A percentile compares a stretch with the other conserved stretches of the same genome.
Conservation (phyloP, 2,329 filamentous ascomycete genomes). For the Dothistroma septosporum region DNA sequence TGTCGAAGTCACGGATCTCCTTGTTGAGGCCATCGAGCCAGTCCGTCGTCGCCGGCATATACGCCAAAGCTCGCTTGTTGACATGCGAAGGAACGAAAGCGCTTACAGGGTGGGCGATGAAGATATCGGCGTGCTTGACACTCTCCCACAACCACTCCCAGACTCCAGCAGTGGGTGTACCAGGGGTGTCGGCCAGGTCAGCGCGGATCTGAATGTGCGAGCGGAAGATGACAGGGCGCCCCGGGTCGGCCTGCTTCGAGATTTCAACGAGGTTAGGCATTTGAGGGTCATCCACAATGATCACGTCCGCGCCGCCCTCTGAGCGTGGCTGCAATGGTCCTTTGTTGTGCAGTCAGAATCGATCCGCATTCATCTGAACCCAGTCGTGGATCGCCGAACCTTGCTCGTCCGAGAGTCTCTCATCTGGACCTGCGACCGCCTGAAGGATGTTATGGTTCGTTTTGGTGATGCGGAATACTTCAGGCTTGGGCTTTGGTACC, state of each 20-base stretch:
- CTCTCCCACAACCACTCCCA: constrained; percentile 73
- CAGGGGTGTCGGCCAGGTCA: constrained; percentile 58
- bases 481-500: constrained; percentile 73
- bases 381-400: constrained; percentile 63
- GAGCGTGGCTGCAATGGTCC: constrained; percentile 62
- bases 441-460: constrained; percentile 86
- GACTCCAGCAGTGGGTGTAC: constrained; percentile 65
- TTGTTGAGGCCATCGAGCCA: constrained; percentile 84
- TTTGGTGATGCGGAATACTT: constrained; percentile 79
- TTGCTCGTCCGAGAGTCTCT: constrained; percentile 61
- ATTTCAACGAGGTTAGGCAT: constrained; percentile 76
- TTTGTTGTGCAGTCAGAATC: constrained; percentile 67
- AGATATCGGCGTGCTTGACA: constrained; percentile 68
- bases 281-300: constrained; percentile 78
- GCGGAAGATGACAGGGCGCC: constrained; percentile 74
- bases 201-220: constrained; percentile 79
- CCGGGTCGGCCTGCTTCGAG: constrained; percentile 65
- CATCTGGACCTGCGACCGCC: constrained; percentile 63
- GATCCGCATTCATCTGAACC: constrained; percentile 67
- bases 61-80: constrained; percentile 62
- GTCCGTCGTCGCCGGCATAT: constrained; percentile 76
- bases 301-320: constrained; percentile 69
- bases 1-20: constrained; percentile 63
- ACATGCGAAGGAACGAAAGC: constrained; percentile 69
- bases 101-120: constrained; percentile 76